Conservation (phyloP, 2,329 filamentous ascomycete genomes). For the Fusarium veterinarium region DNA sequence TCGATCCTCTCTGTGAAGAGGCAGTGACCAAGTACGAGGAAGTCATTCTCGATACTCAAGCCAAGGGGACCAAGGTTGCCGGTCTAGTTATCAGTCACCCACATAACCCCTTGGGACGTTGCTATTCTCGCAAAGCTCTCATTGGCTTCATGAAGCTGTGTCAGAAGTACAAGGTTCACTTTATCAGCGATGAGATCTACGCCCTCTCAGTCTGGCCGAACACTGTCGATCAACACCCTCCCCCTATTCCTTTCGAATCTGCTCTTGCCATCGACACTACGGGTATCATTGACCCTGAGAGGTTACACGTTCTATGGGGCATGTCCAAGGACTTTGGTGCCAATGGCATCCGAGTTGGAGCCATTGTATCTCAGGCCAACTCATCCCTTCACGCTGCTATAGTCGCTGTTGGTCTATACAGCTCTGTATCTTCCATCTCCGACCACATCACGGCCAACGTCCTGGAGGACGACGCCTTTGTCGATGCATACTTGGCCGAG, state of each 20-base stretch:
- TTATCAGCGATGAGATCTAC: constrained; percentile 64
- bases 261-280: constrained; percentile 56
- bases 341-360: constrained; percentile 65
- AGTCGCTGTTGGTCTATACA: constrained; percentile 53
- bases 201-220: constrained; percentile 64
- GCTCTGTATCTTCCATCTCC: constrained; percentile 57
- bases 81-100: constrained; percentile 64
- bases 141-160: constrained; percentile 60
- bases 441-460: constrained; percentile 56
- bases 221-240: constrained; percentile 42
- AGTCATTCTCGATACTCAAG: constrained; percentile 53
- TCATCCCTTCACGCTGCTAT: constrained; percentile 53
- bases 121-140: constrained; percentile 56
- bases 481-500: constrained; percentile 55
- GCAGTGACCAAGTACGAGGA: constrained; percentile 59
- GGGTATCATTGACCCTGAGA: constrained; percentile 58
- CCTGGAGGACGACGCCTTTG: constrained; percentile 57
- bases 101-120: constrained; percentile 64
- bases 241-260: constrained; percentile 56
- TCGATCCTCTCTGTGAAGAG: constrained; percentile 56
- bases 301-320: constrained; percentile 64
- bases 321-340: constrained; percentile 66
- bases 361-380: constrained; percentile 61
- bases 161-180: constrained; percentile 59
- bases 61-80: constrained; percentile 54